Evolutionary conservation across 768 basidiomycete species (phyloP).

Genomic region (Xerocomellus dryophilus): DNA sequence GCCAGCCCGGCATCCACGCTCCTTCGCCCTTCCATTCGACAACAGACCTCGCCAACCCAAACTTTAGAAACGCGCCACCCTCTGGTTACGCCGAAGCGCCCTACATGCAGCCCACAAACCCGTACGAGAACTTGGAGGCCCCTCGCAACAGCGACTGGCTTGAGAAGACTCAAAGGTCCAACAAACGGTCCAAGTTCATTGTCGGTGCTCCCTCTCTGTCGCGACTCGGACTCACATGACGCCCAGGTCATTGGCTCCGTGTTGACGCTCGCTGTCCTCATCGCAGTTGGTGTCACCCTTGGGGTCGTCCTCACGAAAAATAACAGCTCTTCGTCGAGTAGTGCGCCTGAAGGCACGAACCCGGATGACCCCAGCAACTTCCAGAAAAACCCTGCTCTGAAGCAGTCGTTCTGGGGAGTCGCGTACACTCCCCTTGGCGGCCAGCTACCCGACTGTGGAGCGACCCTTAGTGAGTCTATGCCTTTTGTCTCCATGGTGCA

Average conservation of each 20-base stretch:
- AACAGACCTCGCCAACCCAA: constrained; percentile 21
- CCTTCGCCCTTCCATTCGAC: constrained; percentile 30
- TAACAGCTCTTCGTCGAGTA: constrained; percentile 31
- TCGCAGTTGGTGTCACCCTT: constrained; percentile 56
- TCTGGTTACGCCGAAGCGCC: constrained; percentile 25
- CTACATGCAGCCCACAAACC: constrained; percentile 22
- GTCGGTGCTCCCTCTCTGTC: constrained; percentile 38
- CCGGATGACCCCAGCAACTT: constrained; percentile 78
- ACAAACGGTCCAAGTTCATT: constrained; percentile 51
- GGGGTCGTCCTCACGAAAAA: constrained; percentile 65
- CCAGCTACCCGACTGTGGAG: constrained; percentile 70
- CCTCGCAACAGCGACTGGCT: constrained; percentile 40
- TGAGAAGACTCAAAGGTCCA: constrained; percentile 34
- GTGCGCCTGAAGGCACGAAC: constrained; percentile 32
- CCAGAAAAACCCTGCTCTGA: constrained; percentile 60
- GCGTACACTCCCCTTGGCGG: constrained; percentile 82
- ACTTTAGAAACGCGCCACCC: constrained; percentile 24
- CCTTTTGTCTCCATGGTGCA: neutral
- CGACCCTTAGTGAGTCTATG: constrained; percentile 35
- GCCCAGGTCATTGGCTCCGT: constrained; percentile 51
- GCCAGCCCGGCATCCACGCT: constrained; percentile 36
- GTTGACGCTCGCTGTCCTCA: constrained; percentile 47
- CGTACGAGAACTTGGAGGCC: constrained; percentile 33
- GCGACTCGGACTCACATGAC: neutral
- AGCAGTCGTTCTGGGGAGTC: constrained; percentile 78